phyloP scores from a whole-genome alignment of 345 rosid genomes.

The Reutealis trisperma region DNA sequence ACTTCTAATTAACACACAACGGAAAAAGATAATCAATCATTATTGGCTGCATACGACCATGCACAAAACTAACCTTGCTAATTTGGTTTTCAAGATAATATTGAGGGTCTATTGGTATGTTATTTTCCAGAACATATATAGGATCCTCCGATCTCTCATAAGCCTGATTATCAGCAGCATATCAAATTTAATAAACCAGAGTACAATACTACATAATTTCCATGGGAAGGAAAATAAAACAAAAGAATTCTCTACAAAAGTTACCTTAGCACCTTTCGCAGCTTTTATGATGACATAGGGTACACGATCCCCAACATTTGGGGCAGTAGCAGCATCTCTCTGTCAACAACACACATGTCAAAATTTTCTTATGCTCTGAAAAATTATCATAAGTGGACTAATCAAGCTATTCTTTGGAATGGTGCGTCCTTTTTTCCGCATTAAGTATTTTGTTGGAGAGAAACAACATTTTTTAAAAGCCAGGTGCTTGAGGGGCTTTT shows the following conservation, averaged over 20 bases:
- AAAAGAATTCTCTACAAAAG: slow-evolving; percentile 6
- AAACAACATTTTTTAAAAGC: background rate
- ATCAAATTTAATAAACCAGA: slow-evolving; percentile 2
- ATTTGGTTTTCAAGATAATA: slow-evolving; percentile 95
- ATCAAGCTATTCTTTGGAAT: background rate
- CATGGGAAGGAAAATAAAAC: background rate
- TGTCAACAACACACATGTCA: slow-evolving; percentile 41
- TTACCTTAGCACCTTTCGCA: slow-evolving; percentile 97
- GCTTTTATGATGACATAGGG: slow-evolving; percentile 92
- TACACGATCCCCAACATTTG: slow-evolving; percentile 97
- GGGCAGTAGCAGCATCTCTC: slow-evolving; percentile 99
- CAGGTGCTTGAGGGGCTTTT: background rate
- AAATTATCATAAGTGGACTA: background rate
- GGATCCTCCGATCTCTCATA: slow-evolving; percentile 98
- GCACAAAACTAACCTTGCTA: slow-evolving; percentile 64
- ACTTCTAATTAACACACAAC: slow-evolving; percentile 11
- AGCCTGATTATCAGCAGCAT: slow-evolving; percentile 52
- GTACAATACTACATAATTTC: background rate
- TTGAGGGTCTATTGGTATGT: slow-evolving; percentile 89
- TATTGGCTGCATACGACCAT: slow-evolving; percentile 9
- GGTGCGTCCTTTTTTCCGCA: background rate
- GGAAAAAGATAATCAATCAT: background rate
- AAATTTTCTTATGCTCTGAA: slow-evolving; percentile 7
- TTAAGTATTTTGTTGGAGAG: background rate
- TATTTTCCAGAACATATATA: slow-evolving; percentile 85